Evolutionary conservation across 164 flowering plant species (phyloP), one percentile per base, ranked within the genome.

Genomic region (Litsea cubeba): DNA sequence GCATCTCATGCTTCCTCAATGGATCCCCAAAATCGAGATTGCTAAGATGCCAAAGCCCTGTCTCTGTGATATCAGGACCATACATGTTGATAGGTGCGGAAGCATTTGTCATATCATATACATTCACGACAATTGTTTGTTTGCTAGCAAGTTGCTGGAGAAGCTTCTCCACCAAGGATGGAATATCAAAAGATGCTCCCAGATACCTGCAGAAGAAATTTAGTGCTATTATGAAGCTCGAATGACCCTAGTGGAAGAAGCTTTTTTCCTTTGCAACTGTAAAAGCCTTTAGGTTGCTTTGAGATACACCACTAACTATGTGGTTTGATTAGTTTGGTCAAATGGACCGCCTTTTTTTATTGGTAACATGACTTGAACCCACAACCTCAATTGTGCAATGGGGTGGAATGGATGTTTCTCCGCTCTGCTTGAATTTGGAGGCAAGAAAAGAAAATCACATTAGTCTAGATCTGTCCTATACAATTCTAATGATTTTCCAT

Each of bases 141-240:
- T 91, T 91, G 89, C 99, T 89, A 65, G 99, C 93, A 78, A 95
- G 91, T 75, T 95, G 99, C 73, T 91, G 93, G 49, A 95, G 87
- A 76, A 95, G 98, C 84, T 91, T 95, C 81, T 93, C 97, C 77
- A 95, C 98, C 64, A 91, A 80, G 1, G 98, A 95, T 18, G 89
- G 96, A 58, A 95, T 82, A 83, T 95, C 99, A 84, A 89, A 95
- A 68, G 97, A 89, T 67, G 97, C 99, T 71, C 99, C 99, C 15
- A 95, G 84, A 76, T 95, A 95, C 84, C 99, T 95, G 79, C 74
- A 30, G 18, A 18, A 50, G n/a, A 62, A 18, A 66, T 49, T 24
- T 26, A 30, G 51, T 15, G 30, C 60, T 14, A 54, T 26, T 32
- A 66, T n/a, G 35, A 30, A 23, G 65, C 15, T 64, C 12, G 40